These are phyloP conservation scores for Raffaelea arxii DNA, from an alignment of 2,329 filamentous ascomycete species.

Conservation along the genomic window DNA sequence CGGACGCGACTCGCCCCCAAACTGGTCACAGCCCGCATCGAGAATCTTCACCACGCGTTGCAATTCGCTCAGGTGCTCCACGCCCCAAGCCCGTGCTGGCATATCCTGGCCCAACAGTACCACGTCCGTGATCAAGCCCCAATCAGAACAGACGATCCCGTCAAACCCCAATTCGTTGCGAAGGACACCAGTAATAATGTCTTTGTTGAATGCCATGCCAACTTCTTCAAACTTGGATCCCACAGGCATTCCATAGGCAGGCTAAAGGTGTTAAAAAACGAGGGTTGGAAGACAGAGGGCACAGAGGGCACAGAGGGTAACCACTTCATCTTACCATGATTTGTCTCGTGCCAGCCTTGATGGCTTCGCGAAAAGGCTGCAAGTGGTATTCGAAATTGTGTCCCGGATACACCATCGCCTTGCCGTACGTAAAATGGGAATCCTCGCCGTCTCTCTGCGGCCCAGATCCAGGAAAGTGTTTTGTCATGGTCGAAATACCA, in stretches of 20 bases:
- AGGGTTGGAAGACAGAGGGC: background rate
- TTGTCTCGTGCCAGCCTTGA: constrained; percentile 36
- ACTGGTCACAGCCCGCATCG: constrained; percentile 41
- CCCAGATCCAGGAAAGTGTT: constrained; percentile 44
- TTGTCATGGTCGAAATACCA: constrained; percentile 35
- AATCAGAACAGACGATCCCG: constrained; percentile 42
- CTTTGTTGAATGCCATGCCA: constrained; percentile 41
- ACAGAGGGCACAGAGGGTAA: background rate
- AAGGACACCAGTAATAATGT: constrained; percentile 38
- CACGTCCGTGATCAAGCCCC: constrained; percentile 39
- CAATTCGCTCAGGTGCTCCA: constrained; percentile 31
- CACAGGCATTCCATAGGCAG: constrained; percentile 22
- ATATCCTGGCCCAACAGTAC: constrained; percentile 31
- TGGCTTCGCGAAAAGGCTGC: constrained; percentile 38
- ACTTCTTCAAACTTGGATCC: constrained; percentile 35
- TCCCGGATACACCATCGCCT: constrained; percentile 40
- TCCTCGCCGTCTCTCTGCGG: constrained; percentile 39
- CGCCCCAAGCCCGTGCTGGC: constrained; percentile 40
- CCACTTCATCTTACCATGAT: constrained; percentile 27
- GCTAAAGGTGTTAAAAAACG: background rate
- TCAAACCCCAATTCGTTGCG: constrained; percentile 37
- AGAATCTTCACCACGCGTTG: constrained; percentile 33
- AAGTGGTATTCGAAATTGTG: constrained; percentile 40
- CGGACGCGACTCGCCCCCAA: constrained; percentile 37
- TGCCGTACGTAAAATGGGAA: constrained; percentile 41